Evolutionary conservation across 352 stramenopile species (phyloP).

Genomic region (Globisporangium iwayamae): DNA sequence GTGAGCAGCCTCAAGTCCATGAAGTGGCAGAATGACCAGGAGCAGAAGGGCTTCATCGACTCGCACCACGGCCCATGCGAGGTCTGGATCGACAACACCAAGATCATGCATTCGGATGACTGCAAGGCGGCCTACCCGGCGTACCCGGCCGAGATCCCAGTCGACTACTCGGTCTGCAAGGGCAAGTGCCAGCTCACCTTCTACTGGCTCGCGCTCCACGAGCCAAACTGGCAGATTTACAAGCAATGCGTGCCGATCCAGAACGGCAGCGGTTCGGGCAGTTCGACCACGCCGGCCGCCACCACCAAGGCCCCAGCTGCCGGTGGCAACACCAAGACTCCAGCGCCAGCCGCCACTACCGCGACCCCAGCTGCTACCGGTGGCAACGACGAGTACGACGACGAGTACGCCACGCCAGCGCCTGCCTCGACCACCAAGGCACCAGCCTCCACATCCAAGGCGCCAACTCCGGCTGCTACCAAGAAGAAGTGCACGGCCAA

Average conservation of each 20-base stretch:
- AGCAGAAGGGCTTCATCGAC: conserved; percentile 34
- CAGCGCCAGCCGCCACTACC: background rate
- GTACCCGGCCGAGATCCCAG: conserved; percentile 45
- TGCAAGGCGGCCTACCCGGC: conserved; percentile 30
- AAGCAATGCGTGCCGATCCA: conserved; percentile 39
- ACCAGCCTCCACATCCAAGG: background rate
- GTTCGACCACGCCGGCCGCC: conserved; percentile 1
- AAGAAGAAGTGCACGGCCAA: conserved; percentile 16
- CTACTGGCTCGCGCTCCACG: conserved; percentile 58
- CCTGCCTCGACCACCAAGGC: conserved; percentile 4
- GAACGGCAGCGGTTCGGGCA: conserved; percentile 19
- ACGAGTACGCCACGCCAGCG: conserved; percentile 14
- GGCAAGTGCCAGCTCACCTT: conserved; percentile 51
- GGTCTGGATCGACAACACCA: conserved; percentile 38
- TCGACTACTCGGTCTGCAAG: conserved; percentile 49
- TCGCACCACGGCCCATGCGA: conserved; percentile 50
- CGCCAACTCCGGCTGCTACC: conserved; percentile 3
- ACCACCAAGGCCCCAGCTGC: conserved; percentile 11
- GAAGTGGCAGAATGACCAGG: conserved; percentile 47
- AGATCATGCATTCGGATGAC: conserved; percentile 36
- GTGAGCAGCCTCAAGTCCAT: conserved; percentile 34
- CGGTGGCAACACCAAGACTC: conserved; percentile 10
- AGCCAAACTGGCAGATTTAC: conserved; percentile 54
- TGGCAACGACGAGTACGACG: conserved; percentile 11
- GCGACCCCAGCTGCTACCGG: background rate